These are phyloP conservation scores for Petrea volubilis DNA, from an alignment of 257 asterid species.

Conservation along the genomic window DNA sequence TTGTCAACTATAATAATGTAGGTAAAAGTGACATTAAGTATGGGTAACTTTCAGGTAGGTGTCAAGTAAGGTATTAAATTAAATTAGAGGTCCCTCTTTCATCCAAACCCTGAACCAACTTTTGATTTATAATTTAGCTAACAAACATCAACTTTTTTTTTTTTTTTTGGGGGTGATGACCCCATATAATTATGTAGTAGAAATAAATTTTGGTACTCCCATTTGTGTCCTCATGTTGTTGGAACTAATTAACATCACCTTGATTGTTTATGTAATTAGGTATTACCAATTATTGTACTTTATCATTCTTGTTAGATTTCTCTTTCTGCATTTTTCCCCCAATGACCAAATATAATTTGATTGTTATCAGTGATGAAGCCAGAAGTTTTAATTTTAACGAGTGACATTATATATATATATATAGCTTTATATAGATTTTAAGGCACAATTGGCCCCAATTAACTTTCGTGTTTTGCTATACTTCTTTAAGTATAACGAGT, in stretches of 20 bases:
- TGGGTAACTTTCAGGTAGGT: slow-evolving; percentile 72
- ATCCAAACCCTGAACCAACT: slow-evolving; percentile 53
- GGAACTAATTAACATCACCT: slow-evolving; percentile 31
- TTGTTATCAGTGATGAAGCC: background rate
- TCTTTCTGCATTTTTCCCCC: background rate
- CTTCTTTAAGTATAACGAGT: too few species aligned
- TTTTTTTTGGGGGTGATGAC: background rate
- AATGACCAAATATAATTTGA: too few species aligned
- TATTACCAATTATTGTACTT: background rate
- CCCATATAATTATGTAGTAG: slow-evolving; percentile 12
- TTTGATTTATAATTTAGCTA: slow-evolving; percentile 41
- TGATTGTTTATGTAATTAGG: slow-evolving; percentile 26
- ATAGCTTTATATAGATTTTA: too few species aligned
- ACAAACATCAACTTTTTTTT: slow-evolving; percentile 5
- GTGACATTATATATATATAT: too few species aligned
- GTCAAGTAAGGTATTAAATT: slow-evolving; percentile 48
- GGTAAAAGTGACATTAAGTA: slow-evolving; percentile 25
- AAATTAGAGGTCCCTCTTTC: slow-evolving; percentile 25
- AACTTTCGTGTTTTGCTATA: too few species aligned
- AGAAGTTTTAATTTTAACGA: too few species aligned
- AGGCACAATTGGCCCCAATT: background rate
- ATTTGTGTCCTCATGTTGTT: slow-evolving; percentile 32
- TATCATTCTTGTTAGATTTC: background rate
- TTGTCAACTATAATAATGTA: background rate
- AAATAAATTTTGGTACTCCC: slow-evolving; percentile 24